Evolutionary conservation across 805 yeast species (phyloP), one percentile per base, ranked within the genome.

Genomic region (Sugiyamaella lignohabitans): DNA sequence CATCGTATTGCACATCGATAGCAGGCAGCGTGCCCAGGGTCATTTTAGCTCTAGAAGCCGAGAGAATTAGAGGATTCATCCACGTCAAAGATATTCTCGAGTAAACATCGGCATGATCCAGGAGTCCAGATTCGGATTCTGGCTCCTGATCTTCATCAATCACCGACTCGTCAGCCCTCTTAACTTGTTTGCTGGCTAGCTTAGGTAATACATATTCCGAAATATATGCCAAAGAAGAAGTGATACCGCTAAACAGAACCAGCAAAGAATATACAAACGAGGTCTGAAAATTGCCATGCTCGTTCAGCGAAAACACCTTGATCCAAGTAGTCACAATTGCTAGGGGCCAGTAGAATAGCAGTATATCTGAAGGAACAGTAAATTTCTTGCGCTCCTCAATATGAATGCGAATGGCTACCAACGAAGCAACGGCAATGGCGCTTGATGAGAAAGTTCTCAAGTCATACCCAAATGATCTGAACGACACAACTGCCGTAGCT

Each of bases 61-160:
- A 50, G 65, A 69, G 49, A 78, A 80, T 78, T 55, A 80, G 66
- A 1, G 74, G 75, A 3, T 78, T 73, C 75, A 80, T 71, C 84
- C 84, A 80, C 38, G 68, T 65, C 58, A 80, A 77, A 1, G 82
- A 70, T 46, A 80, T 60, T 42, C 68, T 68, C 27, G 78, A 70
- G 52, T 75, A 78, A 6, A 79, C 61, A 53, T 78, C 74, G 32
- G 81, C 74, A 35, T 58, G 54, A 36, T 70, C 75, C 42, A 66
- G 41, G 19, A 55, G 30, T 8, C 49, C 46, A 2, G 27, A 19
- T 17, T 43, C 51, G 1, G 41, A 23, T 5, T 42, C 47, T 30
- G 45, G n/a, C n/a, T n/a, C n/a, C n/a, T 22, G 27, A 38, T 27
- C 32, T 27, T 27, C 32, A 22, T 37, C 38, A 29, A 11, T 18